A percentile compares a stretch with the other conserved stretches of the same genome.
These are phyloP conservation scores for Ramaria sp. DNA, from an alignment of 768 basidiomycete genomes.

Conservation along the genomic window DNA sequence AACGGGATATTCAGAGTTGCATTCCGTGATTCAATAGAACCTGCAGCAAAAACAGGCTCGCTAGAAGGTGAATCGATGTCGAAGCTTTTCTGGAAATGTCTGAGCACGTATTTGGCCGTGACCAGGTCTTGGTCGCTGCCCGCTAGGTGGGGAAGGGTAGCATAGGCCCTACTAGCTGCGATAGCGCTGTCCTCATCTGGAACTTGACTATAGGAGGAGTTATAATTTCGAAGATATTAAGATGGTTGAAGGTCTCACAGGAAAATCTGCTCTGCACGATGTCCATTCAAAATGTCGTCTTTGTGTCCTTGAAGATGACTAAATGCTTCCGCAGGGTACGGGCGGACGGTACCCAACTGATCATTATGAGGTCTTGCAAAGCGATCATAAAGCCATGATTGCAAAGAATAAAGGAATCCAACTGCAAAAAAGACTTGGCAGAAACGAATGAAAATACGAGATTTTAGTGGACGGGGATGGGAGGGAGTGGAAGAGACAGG, in stretches of 20 bases:
- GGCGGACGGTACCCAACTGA: background rate
- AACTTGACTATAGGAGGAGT: conserved; percentile 30
- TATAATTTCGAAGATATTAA: background rate
- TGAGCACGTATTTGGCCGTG: conserved; percentile 56
- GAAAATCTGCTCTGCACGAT: conserved; percentile 33
- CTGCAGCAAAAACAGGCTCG: conserved; percentile 57
- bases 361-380: background rate
- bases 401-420: conserved; percentile 1
- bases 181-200: conserved; percentile 50
- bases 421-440: background rate
- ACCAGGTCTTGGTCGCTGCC: conserved; percentile 49
- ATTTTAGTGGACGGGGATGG: background rate
- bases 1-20: conserved; percentile 46
- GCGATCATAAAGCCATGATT: background rate
- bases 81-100: conserved; percentile 58
- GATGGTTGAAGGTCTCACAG: conserved; percentile 23
- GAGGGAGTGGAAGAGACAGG: background rate
- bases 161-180: conserved; percentile 44
- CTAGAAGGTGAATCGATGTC: conserved; percentile 30
- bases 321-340: conserved; percentile 1
- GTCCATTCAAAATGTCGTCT: conserved; percentile 18
- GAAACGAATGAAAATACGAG: background rate
- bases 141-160: conserved; percentile 63
- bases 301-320: conserved; percentile 1
- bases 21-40: conserved; percentile 52